phyloP scores from a whole-genome alignment of 2,329 filamentous ascomycete species.

The Dissoconium aciculare region DNA sequence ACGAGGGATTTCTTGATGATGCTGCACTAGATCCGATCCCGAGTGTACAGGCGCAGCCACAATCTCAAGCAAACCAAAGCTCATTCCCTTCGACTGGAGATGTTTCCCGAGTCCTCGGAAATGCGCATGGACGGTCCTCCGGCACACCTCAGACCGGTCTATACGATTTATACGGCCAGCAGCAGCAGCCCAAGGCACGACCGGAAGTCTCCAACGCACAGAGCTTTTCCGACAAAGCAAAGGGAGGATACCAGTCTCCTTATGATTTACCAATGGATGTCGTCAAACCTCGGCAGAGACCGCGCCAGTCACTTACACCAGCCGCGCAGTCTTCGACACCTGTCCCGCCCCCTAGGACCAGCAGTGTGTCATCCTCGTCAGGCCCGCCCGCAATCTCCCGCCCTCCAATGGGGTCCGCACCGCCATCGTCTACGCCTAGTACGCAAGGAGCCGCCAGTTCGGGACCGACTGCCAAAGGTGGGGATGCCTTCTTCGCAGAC shows the following conservation, averaged over 20 bases:
- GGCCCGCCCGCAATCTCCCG: conserved; percentile 4
- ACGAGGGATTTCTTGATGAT: conserved; percentile 72
- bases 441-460: conserved; percentile 7
- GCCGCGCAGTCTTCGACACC: conserved; percentile 18
- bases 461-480: conserved; percentile 16
- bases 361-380: conserved; percentile 30
- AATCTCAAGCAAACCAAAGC: too few species aligned
- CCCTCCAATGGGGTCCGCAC: conserved; percentile 4
- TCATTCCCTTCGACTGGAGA: too few species aligned
- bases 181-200: conserved; percentile 24
- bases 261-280: conserved; percentile 92
- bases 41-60: too few species aligned
- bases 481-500: conserved; percentile 35
- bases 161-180: conserved; percentile 17
- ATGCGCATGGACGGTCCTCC: conserved; percentile 16
- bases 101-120: too few species aligned
- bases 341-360: conserved; percentile 43
- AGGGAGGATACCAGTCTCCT: conserved; percentile 82
- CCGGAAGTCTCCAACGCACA: conserved; percentile 41
- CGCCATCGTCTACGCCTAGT: conserved; percentile 7
- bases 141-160: conserved; percentile 22
- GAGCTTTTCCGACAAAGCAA: conserved; percentile 81
- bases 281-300: conserved; percentile 48
- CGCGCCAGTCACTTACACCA: conserved; percentile 24
- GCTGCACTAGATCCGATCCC: conserved; percentile 14